Evolutionary conservation across 164 flowering plant genomes (phyloP).

Genomic region (Aristolochia californica): DNA sequence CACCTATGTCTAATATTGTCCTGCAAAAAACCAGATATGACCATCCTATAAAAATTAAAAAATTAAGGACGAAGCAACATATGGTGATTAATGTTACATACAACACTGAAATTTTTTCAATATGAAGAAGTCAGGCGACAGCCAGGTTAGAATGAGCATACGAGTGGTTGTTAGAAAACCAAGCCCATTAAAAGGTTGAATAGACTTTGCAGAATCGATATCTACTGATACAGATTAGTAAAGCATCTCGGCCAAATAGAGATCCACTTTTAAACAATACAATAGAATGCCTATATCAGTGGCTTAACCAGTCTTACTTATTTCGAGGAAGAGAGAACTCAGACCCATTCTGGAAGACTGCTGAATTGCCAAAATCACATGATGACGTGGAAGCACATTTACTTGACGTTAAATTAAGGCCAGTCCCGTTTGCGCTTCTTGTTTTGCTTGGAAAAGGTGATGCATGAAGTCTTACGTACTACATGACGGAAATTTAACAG

Average conservation of each 20-base stretch:
- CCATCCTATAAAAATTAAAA: not conserved
- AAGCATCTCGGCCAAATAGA: no score
- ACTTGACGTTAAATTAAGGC: constrained; percentile 12
- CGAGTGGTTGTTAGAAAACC: no score
- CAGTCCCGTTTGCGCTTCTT: constrained; percentile 11
- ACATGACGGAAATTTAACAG: constrained; percentile 7
- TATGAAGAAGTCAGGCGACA: no score
- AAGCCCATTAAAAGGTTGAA: no score
- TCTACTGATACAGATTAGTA: no score
- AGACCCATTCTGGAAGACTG: constrained; percentile 20
- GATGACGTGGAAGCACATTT: constrained; percentile 13
- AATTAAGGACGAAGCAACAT: not conserved
- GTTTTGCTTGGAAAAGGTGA: constrained; percentile 18
- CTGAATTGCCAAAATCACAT: constrained; percentile 7
- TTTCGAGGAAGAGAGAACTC: constrained; percentile 43
- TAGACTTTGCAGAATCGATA: no score
- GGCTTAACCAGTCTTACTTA: constrained; percentile 20
- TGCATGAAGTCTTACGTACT: constrained; percentile 26
- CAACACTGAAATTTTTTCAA: no score
- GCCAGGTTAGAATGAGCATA: no score
- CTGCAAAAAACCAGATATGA: constrained; percentile 22
- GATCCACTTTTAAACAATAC: no score
- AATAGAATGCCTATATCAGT: no score
- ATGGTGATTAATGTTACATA: not conserved
- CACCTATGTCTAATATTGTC: constrained; percentile 38